Conservation (phyloP, 2,329 filamentous ascomycete genomes). For the Macrophomina tecta region DNA sequence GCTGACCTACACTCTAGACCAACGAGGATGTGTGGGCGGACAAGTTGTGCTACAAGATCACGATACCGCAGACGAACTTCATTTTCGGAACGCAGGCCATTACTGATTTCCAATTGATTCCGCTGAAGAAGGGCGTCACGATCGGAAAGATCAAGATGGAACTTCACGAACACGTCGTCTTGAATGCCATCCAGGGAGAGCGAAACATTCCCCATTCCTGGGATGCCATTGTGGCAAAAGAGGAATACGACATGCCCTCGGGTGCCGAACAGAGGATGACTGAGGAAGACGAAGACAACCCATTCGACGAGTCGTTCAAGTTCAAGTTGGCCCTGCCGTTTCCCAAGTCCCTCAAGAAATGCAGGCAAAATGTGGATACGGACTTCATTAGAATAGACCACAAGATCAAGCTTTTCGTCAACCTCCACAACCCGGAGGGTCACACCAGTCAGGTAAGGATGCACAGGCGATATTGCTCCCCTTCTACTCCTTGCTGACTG, state of each 20-base stretch:
- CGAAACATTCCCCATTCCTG: conserved; percentile 35
- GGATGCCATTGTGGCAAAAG: conserved; percentile 39
- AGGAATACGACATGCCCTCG: conserved; percentile 44
- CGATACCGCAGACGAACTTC: conserved; percentile 90
- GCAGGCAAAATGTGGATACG: conserved; percentile 87
- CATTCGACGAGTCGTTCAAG: conserved; percentile 63
- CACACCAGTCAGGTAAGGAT: conserved; percentile 81
- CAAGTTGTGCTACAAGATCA: conserved; percentile 95
- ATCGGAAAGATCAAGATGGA: conserved; percentile 83
- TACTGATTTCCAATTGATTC: conserved; percentile 85
- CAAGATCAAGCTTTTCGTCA: conserved; percentile 89
- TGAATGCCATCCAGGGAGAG: conserved; percentile 42
- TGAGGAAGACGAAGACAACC: conserved; percentile 42
- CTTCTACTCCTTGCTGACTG: conserved; percentile 1
- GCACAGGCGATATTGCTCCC: neutral
- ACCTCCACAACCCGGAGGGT: conserved; percentile 91
- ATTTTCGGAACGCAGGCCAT: conserved; percentile 88
- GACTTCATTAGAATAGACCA: conserved; percentile 91
- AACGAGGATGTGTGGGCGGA: conserved; percentile 98
- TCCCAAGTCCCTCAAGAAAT: conserved; percentile 80
- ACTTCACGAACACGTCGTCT: conserved; percentile 71
- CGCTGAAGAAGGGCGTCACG: conserved; percentile 84
- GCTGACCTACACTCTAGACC: conserved; percentile 51
- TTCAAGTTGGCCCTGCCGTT: conserved; percentile 68
- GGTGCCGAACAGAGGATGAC: conserved; percentile 34